A percentile compares a stretch with the other conserved stretches of the same genome.
These are phyloP conservation scores for Cyberlindnera americana DNA, from an alignment of 805 yeast species.

Conservation along the genomic window DNA sequence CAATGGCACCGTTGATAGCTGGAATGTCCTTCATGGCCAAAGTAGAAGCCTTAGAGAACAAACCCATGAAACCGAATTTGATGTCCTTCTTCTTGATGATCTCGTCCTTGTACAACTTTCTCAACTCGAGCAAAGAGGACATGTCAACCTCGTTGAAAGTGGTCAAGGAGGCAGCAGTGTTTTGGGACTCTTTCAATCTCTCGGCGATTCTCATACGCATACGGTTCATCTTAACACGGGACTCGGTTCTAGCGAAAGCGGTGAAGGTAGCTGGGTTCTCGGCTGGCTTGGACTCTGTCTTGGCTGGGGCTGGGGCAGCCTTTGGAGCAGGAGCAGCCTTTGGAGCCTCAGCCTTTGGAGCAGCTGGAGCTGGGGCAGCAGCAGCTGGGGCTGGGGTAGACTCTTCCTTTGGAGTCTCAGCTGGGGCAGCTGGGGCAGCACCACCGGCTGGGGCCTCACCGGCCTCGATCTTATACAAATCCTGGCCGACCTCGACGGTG, in stretches of 20 bases:
- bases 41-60: constrained; percentile 89
- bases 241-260: constrained; percentile 77
- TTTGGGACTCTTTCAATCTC: constrained; percentile 98
- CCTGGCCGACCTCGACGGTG: constrained; percentile 95
- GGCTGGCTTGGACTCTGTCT: constrained; percentile 15
- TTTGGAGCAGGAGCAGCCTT: constrained; percentile 29
- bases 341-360: constrained; percentile 6
- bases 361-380: constrained; percentile 26
- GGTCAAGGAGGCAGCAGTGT: constrained; percentile 96
- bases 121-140: constrained; percentile 87
- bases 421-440: constrained; percentile 30
- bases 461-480: constrained; percentile 79
- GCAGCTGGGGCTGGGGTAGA: constrained; percentile 7
- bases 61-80: constrained; percentile 98
- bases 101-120: constrained; percentile 96
- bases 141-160: constrained; percentile 98
- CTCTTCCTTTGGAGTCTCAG: constrained; percentile 24
- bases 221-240: constrained; percentile 96
- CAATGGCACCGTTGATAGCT: constrained; percentile 93
- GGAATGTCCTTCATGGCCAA: constrained; percentile 94
- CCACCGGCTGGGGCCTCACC: constrained; percentile 63
- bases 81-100: constrained; percentile 88
- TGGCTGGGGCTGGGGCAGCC: constrained; percentile 31
- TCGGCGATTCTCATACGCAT: constrained; percentile 99
- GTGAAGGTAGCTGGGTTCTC: constrained; percentile 27